Conservation (phyloP, 2,329 filamentous ascomycete species). For the Magnaporthales sp. region DNA sequence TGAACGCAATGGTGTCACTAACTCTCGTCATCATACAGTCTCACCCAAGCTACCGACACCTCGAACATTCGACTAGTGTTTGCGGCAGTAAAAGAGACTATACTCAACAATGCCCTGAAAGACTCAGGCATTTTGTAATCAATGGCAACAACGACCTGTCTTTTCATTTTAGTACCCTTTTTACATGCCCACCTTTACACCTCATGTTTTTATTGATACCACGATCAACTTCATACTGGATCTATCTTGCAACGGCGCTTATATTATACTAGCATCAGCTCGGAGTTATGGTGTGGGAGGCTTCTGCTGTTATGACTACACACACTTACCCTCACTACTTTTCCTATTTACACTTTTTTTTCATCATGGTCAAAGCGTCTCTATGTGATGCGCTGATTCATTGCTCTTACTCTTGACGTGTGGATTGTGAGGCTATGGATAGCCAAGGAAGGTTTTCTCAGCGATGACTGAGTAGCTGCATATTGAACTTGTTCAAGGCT, state of each 20-base stretch:
- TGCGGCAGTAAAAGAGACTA: conserved; percentile 97
- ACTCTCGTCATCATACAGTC: conserved; percentile 38
- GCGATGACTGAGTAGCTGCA: not conserved
- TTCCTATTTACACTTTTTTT: not conserved
- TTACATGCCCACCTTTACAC: conserved; percentile 1
- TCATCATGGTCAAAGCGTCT: not conserved
- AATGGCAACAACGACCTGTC: not conserved
- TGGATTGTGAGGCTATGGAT: not conserved
- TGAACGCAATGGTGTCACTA: conserved; percentile 5
- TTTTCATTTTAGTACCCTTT: conserved; percentile 6
- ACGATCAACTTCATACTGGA: not conserved
- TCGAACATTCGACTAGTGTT: conserved; percentile 98
- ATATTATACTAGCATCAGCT: conserved; percentile 4
- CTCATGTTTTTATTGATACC: conserved; percentile 1
- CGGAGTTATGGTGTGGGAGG: conserved; percentile 3
- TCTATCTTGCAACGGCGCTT: not conserved
- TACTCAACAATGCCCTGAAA: conserved; percentile 94
- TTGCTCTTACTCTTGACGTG: not conserved
- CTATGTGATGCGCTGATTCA: not conserved
- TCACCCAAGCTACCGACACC: conserved; percentile 97
- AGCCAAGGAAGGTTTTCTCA: not conserved
- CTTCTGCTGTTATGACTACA: not conserved
- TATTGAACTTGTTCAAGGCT: not conserved
- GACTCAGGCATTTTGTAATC: conserved; percentile 88
- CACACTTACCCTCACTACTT: not conserved